These are phyloP conservation scores for Quercus agrifolia DNA, from an alignment of 306 rosid species.

Conservation along the genomic window DNA sequence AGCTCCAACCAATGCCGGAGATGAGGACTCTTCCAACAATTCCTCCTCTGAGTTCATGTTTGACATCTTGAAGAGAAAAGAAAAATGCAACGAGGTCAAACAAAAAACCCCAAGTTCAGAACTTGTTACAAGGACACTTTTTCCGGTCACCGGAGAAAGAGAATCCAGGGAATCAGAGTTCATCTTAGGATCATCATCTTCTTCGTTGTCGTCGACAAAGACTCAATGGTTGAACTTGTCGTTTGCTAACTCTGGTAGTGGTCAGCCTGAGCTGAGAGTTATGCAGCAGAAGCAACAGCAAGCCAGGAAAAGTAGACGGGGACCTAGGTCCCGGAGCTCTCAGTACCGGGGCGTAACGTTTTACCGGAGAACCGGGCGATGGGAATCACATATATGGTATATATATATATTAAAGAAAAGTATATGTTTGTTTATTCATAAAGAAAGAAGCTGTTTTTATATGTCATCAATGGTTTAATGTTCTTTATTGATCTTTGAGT, in stretches of 20 bases:
- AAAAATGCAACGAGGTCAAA: neutral
- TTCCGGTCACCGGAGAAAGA: conserved; percentile 22
- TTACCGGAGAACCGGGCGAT: conserved; percentile 61
- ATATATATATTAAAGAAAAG: neutral
- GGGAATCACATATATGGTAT: conserved; percentile 72
- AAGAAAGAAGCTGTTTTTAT: neutral
- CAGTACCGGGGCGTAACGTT: conserved; percentile 65
- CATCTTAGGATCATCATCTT: neutral
- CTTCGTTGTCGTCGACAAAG: conserved; percentile 15
- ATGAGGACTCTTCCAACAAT: conserved; percentile 12
- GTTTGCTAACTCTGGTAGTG: conserved; percentile 21
- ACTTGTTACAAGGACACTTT: conserved; percentile 29
- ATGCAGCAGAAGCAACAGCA: conserved; percentile 38
- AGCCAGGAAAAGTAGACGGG: conserved; percentile 48
- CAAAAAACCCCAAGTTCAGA: conserved; percentile 6
- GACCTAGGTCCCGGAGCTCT: conserved; percentile 59
- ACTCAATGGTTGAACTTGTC: conserved; percentile 52
- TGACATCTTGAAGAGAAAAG: conserved; percentile 40
- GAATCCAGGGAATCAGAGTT: conserved; percentile 19
- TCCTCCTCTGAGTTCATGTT: conserved; percentile 34
- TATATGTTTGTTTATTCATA: neutral
- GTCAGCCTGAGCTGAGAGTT: conserved; percentile 26
- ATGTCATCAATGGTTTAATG: neutral
- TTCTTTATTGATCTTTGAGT: too few relatives aligned
- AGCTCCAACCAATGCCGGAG: conserved; percentile 19